These are phyloP conservation scores for Arthrobotrys entomopaga DNA, from an alignment of 2,329 filamentous ascomycete genomes.

Conservation along the genomic window DNA sequence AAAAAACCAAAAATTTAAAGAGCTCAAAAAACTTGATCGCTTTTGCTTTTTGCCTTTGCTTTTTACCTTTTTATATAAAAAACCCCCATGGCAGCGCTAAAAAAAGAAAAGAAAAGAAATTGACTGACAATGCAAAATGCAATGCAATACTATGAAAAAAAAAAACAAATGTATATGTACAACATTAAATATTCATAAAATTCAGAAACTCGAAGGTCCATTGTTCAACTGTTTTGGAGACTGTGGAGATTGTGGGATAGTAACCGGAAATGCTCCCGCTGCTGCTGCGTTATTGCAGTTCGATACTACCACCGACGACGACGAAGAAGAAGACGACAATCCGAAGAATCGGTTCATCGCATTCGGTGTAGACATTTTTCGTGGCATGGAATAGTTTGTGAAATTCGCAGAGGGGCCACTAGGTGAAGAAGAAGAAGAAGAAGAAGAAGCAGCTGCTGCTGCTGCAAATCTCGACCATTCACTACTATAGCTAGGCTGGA, in stretches of 20 bases:
- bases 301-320: too few species aligned
- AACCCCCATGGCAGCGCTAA: background rate
- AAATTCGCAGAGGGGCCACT: conserved; percentile 19
- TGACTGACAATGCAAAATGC: too few species aligned
- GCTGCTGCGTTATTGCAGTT: background rate
- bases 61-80: background rate
- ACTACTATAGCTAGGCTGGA: conserved; percentile 24
- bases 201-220: conserved; percentile 41
- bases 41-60: too few species aligned
- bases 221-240: conserved; percentile 29
- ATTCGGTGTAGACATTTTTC: conserved; percentile 51
- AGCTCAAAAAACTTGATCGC: background rate
- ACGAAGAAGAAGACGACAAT: too few species aligned
- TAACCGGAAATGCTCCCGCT: conserved; percentile 16
- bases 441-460: background rate
- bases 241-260: conserved; percentile 31
- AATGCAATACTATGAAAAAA: background rate
- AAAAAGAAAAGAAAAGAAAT: too few species aligned
- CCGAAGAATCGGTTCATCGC: conserved; percentile 35
- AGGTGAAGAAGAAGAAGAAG: conserved; percentile 12
- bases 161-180: background rate
- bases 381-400: conserved; percentile 45
- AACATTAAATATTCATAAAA: background rate
- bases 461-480: conserved; percentile 11
- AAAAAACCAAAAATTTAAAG: too few species aligned